Evolutionary conservation across 441 rosid genomes (phyloP).

Genomic region (Melastoma candidum): DNA sequence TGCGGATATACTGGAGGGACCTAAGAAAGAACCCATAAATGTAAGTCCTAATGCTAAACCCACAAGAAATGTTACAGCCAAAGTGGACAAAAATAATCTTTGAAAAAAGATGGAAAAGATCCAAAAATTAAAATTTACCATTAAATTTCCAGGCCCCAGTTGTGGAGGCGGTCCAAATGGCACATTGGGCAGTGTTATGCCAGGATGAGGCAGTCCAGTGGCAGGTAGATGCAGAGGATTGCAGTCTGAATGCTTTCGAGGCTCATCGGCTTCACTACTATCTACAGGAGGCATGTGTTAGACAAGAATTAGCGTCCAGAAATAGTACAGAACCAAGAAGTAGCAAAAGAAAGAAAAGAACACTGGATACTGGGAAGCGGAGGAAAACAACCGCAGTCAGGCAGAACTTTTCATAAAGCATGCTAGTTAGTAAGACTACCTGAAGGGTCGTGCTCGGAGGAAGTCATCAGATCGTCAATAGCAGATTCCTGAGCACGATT

Average conservation of each 20-base stretch:
- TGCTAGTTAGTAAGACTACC: too few species aligned
- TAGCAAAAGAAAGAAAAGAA: too few species aligned
- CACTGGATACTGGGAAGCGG: too few species aligned
- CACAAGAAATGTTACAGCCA: conserved; percentile 4
- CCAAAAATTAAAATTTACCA: conserved; percentile 23
- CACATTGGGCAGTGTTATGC: conserved; percentile 30
- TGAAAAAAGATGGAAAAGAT: conserved; percentile 7
- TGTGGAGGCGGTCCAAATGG: conserved; percentile 37
- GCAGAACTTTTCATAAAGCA: too few species aligned
- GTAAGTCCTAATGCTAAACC: conserved; percentile 7
- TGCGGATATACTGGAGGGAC: conserved; percentile 68
- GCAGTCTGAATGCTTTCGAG: conserved; percentile 35
- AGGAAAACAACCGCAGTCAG: too few species aligned
- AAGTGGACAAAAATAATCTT: neutral
- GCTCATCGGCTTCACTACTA: conserved; percentile 48
- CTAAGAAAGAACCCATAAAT: conserved; percentile 30
- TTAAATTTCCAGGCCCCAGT: conserved; percentile 37
- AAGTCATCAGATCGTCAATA: too few species aligned
- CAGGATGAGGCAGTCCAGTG: conserved; percentile 30
- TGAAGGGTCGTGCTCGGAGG: too few species aligned
- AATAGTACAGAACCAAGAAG: too few species aligned
- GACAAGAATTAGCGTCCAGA: too few species aligned
- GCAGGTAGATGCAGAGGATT: conserved; percentile 33
- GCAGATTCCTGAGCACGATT: too few species aligned
- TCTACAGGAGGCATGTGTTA: conserved; percentile 14